phyloP scores from a whole-genome alignment of 768 basidiomycete species.

The Tulasnella sp. region DNA sequence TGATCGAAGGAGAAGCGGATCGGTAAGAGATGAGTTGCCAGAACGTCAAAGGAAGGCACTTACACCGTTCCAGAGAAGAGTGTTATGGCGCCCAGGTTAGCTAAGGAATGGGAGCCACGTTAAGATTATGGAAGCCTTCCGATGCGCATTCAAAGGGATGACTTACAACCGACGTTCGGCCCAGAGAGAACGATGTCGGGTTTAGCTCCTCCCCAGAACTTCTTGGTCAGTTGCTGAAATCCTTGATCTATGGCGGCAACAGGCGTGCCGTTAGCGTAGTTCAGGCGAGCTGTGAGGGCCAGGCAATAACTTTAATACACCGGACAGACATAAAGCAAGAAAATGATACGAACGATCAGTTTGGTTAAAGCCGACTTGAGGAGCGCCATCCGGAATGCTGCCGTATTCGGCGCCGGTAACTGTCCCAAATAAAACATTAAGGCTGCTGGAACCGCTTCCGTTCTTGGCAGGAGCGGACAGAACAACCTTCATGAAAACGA shows the following conservation, averaged over 20 bases:
- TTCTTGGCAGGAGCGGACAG: conserved; percentile 1
- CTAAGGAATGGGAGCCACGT: background rate
- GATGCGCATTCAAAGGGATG: background rate
- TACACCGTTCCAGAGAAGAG: conserved; percentile 18
- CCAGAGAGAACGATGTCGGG: conserved; percentile 13
- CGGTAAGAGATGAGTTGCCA: background rate
- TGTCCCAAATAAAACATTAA: background rate
- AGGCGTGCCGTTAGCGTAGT: conserved; percentile 13
- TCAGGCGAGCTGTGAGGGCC: background rate
- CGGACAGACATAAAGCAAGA: no score
- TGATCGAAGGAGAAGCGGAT: background rate
- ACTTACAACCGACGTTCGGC: background rate
- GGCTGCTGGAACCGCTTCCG: conserved; percentile 9
- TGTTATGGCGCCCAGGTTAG: background rate
- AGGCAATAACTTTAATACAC: background rate
- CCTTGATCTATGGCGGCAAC: conserved; percentile 12
- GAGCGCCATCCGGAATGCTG: background rate
- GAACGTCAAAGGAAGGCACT: background rate
- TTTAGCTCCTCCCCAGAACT: background rate
- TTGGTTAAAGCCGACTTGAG: background rate
- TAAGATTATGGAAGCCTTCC: background rate
- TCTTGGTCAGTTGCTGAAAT: background rate
- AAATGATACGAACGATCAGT: background rate
- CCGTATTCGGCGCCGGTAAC: background rate
- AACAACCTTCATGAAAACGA: background rate